phyloP scores from a whole-genome alignment of 768 basidiomycete species.

The Podaxis pistillaris region DNA sequence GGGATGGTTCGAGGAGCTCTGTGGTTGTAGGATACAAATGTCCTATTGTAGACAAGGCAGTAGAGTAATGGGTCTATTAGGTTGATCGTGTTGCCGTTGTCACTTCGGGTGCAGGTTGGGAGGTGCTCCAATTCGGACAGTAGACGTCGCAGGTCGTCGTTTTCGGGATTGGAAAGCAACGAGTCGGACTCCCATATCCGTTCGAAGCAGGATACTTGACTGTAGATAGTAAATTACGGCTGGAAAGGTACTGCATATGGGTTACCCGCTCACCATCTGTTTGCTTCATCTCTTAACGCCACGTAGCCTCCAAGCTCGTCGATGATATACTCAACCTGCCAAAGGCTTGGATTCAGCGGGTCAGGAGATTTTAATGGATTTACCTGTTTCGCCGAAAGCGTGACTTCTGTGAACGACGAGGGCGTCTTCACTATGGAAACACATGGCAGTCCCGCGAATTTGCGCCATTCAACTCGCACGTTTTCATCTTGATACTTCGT shows the following conservation, averaged over 20 bases:
- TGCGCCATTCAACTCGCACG: constrained; percentile 30
- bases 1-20: constrained; percentile 25
- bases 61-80: constrained; percentile 42
- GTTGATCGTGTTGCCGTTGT: constrained; percentile 22
- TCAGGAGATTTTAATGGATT: constrained; percentile 2
- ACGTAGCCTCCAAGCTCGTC: constrained; percentile 49
- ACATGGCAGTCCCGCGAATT: constrained; percentile 22
- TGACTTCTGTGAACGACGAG: constrained; percentile 28
- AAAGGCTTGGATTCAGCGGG: not conserved
- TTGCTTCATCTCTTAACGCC: constrained; percentile 34
- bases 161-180: constrained; percentile 20
- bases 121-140: not conserved
- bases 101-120: constrained; percentile 14
- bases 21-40: constrained; percentile 30
- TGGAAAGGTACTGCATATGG: not conserved
- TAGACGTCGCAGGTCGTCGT: not conserved
- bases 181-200: constrained; percentile 48
- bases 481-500: constrained; percentile 24
- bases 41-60: constrained; percentile 38
- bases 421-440: constrained; percentile 36
- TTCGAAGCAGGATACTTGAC: constrained; percentile 56
- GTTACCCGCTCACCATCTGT: constrained; percentile 32
- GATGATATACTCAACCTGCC: constrained; percentile 44
- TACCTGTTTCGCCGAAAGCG: constrained; percentile 41
- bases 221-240: constrained; percentile 19